Base-by-base conservation (phyloP, 2,329 filamentous ascomycete genomes). In the Trichoderma asperellum region DNA sequence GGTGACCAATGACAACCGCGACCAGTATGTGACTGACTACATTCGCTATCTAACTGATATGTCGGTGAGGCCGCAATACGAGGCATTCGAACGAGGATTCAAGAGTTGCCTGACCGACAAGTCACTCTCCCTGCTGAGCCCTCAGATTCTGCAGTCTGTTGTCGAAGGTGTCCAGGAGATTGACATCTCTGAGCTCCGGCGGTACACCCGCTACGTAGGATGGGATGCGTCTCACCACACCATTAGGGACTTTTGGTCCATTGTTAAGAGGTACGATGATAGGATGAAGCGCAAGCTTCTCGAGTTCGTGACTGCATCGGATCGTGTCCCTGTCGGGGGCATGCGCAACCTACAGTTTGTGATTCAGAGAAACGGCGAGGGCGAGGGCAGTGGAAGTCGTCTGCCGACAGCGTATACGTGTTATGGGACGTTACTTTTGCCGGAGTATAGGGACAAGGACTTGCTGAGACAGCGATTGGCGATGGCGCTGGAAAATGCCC, bases 261-360 rank as follows among this genome's bases (percentile, higher is more conserved):
- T 97, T 8, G 91, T 97, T 1, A 86, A 86, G 72, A 79, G 78
- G 43, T 96, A 88, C 76, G 85, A 88, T 70, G 85, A 90, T 18
- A 84, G 86, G 56, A 91, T 94, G 84, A 91, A 91, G 79, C 87
- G 89, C 64, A 89, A 88, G 74, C 82, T 99, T 40, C 84, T 99
- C 37, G 94, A 97, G 78, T 99, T 99, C 76, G 94, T 99, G 35
- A 99, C 96, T 16, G 95, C 95, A 0, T 95, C 91, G 74, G 94
- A 97, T 76, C 87, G 96, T 2, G 88, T 98, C 2, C 96, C 96
- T 0, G 92, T 97, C 0, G 94, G 92, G 24, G 96, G 96, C 2
- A 89, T 94, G 76, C 87, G 88, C 72, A 93, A 92, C 74, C 83
- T 98, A 58, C 89, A 92, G 75, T 98, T 98, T 79, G 88, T 92